Base-by-base conservation (phyloP, 176 grass and related monocot species). In the Zizania latifolia region DNA sequence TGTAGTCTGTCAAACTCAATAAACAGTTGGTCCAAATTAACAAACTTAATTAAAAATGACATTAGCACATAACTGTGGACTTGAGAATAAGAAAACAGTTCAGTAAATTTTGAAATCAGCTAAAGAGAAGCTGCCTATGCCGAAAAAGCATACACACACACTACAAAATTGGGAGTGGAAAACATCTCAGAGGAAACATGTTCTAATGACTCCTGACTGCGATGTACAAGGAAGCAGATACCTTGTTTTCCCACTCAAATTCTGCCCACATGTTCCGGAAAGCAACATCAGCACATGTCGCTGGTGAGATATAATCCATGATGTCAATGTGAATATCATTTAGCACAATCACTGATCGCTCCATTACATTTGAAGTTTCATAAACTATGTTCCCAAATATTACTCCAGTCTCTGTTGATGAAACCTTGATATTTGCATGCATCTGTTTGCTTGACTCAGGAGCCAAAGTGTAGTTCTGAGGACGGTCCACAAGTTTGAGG, bases 201-300 rank as follows among this genome's bases (percentile, higher is more conserved):
- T 55, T 36, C 8, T 8, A 30, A 51, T 11, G 21, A 66, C 1
- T 37, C 8, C 5, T 11, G 21, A 66, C 1, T 37, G 11, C 5
- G 78, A 62, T 34, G n/a, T 16, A 78, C 4, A 59, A 69, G 31
- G 13, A 76, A 73, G 66, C 32, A 80, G 23, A 23, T 83, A 90
- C 88, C 88, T 90, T 90, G 41, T 90, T 90, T 74, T 90, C 83
- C 88, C 88, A 90, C 69, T 90, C 83, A 58, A 86, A 90, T 78
- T 90, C 83, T 10, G 84, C 83, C 88, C 88, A 90, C 88, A 90
- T 90, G 54, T 86, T 90, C 33, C 88, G 85, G 81, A 90, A 90
- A 74, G 88, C 64, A 55, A 83, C 75, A 75, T 86, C 84, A 35
- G 83, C 62, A 4, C 88, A 90, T 36, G 78, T 60, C 31, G 78